Evolutionary conservation across 2,329 filamentous ascomycete species (phyloP), one percentile per base, ranked within the genome.

Genomic region (Colletotrichum karsti): DNA sequence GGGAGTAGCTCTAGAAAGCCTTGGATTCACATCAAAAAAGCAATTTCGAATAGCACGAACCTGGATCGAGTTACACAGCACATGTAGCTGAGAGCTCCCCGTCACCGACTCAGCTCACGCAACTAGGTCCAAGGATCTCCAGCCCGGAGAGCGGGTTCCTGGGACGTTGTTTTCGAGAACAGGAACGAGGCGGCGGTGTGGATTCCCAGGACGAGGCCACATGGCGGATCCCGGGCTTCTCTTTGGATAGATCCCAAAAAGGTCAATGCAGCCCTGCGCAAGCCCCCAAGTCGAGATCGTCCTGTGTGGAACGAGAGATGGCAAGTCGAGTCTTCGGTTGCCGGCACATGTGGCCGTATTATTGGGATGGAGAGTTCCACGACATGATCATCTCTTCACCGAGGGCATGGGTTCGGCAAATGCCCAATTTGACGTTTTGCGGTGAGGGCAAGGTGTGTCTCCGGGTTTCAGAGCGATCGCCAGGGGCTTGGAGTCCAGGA

Each of bases 401-500:
- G 26, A 24, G 28, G 10, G 12, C 15, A n/a, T 33, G 35, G 33
- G n/a, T 26, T 33, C 12, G 44, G 20, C 26, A 26, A 20, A 41
- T 12, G 26, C 8, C 13, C 18, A 33, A 18, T 26, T 48, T 20
- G 30, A 41, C 12, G 18, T 22, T n/a, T 46, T 62, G 33, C 9
- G 60, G 59, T 30, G 44, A 64, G 46, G 46, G n/a, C 30, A 22
- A 50, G 37, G 39, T 39, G 46, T 64, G 51, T 15, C 44, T 42
- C 54, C 44, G 48, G 54, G 60, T 64, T 59, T 68, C 61, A 58
- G 44, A 54, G 44, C 33, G 65, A 68, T 65, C 60, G 65, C 53
- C 54, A 68, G 60, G 54, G 26, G 63, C 39, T 20, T 62, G 18
- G 20, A 15, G 46, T 58, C 28, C 60, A 59, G 65, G 46, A 41